Evolutionary conservation across 2,329 filamentous ascomycete species (phyloP).

Genomic region (Pseudogymnoascus sp.): DNA sequence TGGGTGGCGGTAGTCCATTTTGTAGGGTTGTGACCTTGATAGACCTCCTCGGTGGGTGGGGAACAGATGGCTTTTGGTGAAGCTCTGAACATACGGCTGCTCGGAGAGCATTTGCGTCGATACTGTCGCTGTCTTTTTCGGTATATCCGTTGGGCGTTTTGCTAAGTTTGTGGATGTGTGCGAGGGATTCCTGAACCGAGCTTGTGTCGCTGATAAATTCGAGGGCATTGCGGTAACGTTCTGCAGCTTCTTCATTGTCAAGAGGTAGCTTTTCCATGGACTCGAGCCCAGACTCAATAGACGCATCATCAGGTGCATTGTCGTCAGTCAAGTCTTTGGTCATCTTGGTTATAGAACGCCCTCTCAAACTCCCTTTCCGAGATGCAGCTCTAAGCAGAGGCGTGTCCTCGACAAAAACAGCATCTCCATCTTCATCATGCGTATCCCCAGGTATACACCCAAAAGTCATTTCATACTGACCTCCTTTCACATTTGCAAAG

Average conservation of each 20-base stretch:
- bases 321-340: slow-evolving; percentile 32
- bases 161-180: slow-evolving; percentile 23
- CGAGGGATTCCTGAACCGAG: slow-evolving; percentile 30
- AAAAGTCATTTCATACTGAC: slow-evolving; percentile 43
- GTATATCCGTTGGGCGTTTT: slow-evolving; percentile 13
- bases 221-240: slow-evolving; percentile 35
- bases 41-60: slow-evolving; percentile 40
- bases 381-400: slow-evolving; percentile 37
- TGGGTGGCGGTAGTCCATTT: slow-evolving; percentile 32
- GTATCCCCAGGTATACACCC: slow-evolving; percentile 30
- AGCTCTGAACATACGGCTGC: slow-evolving; percentile 42
- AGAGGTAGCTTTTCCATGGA: slow-evolving; percentile 36
- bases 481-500: slow-evolving; percentile 46
- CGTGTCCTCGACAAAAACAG: slow-evolving; percentile 36
- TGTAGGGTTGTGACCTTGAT: slow-evolving; percentile 41
- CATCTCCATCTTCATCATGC: slow-evolving; percentile 32
- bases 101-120: slow-evolving; percentile 36
- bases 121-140: slow-evolving; percentile 29
- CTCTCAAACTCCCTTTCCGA: slow-evolving; percentile 20
- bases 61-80: slow-evolving; percentile 39
- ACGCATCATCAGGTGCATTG: slow-evolving; percentile 29
- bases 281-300: slow-evolving; percentile 30
- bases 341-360: slow-evolving; percentile 20
- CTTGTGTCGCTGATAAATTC: slow-evolving; percentile 33
- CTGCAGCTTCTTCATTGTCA: slow-evolving; percentile 35